A percentile compares a stretch with the other conserved stretches of the same genome.
These are phyloP conservation scores for Earliella scabrosa DNA, from an alignment of 1,284 basidiomycete species.

Conservation along the genomic window DNA sequence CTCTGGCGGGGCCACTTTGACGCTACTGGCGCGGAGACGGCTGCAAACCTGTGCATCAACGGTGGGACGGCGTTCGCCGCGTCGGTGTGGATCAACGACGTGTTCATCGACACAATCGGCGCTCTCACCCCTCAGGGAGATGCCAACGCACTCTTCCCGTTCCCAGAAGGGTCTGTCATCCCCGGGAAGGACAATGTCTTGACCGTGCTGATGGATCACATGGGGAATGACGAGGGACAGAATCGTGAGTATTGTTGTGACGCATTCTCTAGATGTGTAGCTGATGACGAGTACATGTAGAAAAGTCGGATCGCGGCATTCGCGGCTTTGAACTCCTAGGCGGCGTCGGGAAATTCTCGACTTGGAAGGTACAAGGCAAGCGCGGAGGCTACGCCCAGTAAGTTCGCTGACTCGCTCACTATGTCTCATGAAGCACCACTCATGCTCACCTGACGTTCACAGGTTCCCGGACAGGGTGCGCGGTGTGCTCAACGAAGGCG, in stretches of 20 bases:
- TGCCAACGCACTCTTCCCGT: conserved; percentile 65
- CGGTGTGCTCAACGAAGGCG: conserved; percentile 79
- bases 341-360: conserved; percentile 53
- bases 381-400: conserved; percentile 75
- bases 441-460: neutral
- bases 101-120: conserved; percentile 70
- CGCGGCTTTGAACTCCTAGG: conserved; percentile 69
- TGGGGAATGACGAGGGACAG: conserved; percentile 71
- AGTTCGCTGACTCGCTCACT: conserved; percentile 19
- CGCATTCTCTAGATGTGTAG: too few relatives aligned
- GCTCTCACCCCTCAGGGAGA: conserved; percentile 59
- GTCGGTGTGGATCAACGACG: conserved; percentile 77
- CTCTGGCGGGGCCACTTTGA: conserved; percentile 83
- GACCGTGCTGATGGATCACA: conserved; percentile 81
- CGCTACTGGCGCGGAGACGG: conserved; percentile 58
- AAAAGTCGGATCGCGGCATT: conserved; percentile 77
- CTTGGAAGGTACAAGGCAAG: conserved; percentile 86
- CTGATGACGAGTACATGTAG: too few relatives aligned
- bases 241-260: conserved; percentile 1
- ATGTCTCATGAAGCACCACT: accelerated
- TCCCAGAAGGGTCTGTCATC: conserved; percentile 58
- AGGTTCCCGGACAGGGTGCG: conserved; percentile 74
- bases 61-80: conserved; percentile 72
- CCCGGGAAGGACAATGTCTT: conserved; percentile 69
- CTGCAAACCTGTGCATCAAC: conserved; percentile 76